Conservation (phyloP, 306 rosid species). For the Benincasa hispida region DNA sequence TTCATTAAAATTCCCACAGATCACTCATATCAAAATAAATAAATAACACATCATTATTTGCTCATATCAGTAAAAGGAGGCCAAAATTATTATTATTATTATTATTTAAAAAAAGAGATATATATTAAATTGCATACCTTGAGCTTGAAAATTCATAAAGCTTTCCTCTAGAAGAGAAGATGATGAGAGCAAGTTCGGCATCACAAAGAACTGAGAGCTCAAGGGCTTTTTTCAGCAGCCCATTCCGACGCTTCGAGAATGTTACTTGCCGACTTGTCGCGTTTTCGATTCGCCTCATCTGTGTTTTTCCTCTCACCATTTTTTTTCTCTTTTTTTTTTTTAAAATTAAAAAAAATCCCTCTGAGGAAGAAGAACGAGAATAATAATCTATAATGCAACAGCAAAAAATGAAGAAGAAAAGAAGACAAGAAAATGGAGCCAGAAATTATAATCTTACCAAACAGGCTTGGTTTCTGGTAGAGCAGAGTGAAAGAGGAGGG, state of each 20-base stretch:
- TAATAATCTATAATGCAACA: background rate
- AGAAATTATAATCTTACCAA: background rate
- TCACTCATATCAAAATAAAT: background rate
- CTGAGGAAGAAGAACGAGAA: background rate
- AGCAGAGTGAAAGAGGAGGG: background rate
- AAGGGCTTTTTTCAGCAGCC: conserved; percentile 77
- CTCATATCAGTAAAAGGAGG: background rate
- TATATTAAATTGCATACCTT: conserved; percentile 9
- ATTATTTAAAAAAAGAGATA: too few species aligned
- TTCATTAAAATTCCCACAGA: background rate
- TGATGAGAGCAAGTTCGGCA: conserved; percentile 35
- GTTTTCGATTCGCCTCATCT: conserved; percentile 76
- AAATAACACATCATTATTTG: background rate
- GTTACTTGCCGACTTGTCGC: conserved; percentile 89
- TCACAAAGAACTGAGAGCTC: conserved; percentile 87
- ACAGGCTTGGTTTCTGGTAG: background rate
- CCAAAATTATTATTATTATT: too few species aligned
- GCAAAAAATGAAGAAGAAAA: too few species aligned
- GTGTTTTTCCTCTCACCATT: conserved; percentile 93
- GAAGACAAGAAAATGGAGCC: background rate
- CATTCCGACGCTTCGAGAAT: conserved; percentile 71
- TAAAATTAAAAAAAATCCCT: background rate
- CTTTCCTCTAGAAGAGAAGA: conserved; percentile 41
- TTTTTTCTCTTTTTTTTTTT: background rate
- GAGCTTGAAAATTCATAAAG: conserved; percentile 44